Evolutionary conservation across 495 filamentous ascomycete genomes (phyloP).

Genomic region (Daldinia decipiens): DNA sequence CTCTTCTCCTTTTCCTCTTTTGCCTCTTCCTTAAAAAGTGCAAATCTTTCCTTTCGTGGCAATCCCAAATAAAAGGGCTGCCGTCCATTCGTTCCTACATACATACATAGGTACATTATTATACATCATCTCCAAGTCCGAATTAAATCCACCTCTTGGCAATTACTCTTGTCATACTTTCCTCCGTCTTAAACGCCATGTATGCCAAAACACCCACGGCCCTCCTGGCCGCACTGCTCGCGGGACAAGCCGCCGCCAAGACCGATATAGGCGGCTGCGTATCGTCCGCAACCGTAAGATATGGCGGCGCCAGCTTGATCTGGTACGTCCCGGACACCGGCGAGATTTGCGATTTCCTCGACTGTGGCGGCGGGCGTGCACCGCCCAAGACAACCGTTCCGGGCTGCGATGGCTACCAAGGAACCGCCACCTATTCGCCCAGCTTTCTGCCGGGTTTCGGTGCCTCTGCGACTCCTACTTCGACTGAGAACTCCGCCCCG

Average conservation of each 20-base stretch:
- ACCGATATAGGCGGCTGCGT: constrained; percentile 61
- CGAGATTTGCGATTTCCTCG: constrained; percentile 68
- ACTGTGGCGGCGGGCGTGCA: constrained; percentile 73
- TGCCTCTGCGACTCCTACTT: constrained; percentile 34
- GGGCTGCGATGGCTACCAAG: constrained; percentile 65
- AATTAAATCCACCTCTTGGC: neutral
- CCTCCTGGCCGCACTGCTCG: constrained; percentile 36
- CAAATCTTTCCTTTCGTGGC: constrained; percentile 35
- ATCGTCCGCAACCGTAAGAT: constrained; percentile 45
- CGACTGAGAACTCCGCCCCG: constrained; percentile 9
- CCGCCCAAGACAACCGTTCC: constrained; percentile 69
- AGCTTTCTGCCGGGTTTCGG: constrained; percentile 58
- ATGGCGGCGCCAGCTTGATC: constrained; percentile 58
- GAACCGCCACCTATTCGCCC: constrained; percentile 64
- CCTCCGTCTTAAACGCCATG: constrained; percentile 24
- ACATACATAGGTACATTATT: no score
- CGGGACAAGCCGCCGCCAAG: constrained; percentile 50
- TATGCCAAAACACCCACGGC: constrained; percentile 32
- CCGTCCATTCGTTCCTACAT: constrained; percentile 32
- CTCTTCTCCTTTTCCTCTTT: neutral
- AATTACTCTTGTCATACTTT: neutral
- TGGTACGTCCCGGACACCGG: constrained; percentile 65
- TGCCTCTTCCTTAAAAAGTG: neutral
- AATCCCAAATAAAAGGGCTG: constrained; percentile 4
- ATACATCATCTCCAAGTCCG: neutral